A percentile compares a stretch with the other conserved stretches of the same genome.
These are phyloP conservation scores for Vitis labrusca DNA, from an alignment of 164 flowering plant genomes.

Conservation along the genomic window DNA sequence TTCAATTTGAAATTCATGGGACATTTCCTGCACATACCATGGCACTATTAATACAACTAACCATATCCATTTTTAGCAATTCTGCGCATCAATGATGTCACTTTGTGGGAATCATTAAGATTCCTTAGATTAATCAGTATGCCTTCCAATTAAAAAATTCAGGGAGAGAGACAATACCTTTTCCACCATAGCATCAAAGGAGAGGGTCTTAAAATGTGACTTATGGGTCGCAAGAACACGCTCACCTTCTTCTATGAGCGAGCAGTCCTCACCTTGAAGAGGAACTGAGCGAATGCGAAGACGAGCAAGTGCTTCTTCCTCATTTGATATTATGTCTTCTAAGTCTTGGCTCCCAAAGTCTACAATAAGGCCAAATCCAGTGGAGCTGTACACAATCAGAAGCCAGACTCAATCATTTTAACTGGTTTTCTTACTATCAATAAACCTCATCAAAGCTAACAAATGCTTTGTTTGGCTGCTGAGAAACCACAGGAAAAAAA, in stretches of 20 bases:
- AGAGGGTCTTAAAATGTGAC: constrained; percentile 19
- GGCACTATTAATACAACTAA: too few relatives aligned
- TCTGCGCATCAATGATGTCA: background rate
- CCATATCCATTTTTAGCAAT: background rate
- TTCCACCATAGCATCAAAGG: constrained; percentile 46
- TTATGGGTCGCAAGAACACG: constrained; percentile 34
- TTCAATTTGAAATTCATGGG: too few relatives aligned
- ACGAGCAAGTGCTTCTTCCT: constrained; percentile 27
- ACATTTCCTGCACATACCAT: too few relatives aligned
- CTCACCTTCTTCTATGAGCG: constrained; percentile 31
- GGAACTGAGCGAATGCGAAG: constrained; percentile 42
- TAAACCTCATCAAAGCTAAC: background rate
- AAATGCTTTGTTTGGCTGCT: background rate
- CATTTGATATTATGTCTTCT: constrained; percentile 14
- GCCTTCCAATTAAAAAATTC: background rate
- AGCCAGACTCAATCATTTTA: background rate
- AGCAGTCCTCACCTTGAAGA: constrained; percentile 40
- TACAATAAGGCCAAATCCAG: constrained; percentile 32
- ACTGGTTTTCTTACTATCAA: background rate
- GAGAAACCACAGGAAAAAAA: too few relatives aligned
- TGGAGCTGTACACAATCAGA: constrained; percentile 12
- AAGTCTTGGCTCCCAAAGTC: constrained; percentile 23
- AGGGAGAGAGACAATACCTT: constrained; percentile 27
- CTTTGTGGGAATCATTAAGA: background rate
- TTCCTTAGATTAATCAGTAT: background rate